These are phyloP conservation scores for Capronia coronata DNA, from an alignment of 2,329 filamentous ascomycete genomes.

Conservation along the genomic window DNA sequence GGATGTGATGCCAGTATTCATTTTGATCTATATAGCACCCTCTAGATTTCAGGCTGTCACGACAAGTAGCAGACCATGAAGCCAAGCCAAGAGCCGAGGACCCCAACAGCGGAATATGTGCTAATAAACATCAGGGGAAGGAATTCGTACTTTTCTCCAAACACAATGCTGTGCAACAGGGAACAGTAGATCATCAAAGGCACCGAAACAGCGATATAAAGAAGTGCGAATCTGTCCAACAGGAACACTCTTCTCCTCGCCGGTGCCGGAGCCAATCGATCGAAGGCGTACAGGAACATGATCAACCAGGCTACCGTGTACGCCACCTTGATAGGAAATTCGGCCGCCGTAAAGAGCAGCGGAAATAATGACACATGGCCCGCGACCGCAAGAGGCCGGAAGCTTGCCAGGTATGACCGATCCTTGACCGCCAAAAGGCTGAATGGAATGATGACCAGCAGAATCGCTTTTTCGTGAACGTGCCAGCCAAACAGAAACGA, in stretches of 20 bases:
- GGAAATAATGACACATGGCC: slow-evolving; percentile 95
- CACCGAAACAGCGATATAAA: slow-evolving; percentile 85
- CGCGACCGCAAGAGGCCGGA: slow-evolving; percentile 82
- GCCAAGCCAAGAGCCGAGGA: slow-evolving; percentile 89
- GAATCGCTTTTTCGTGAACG: slow-evolving; percentile 93
- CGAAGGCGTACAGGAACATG: slow-evolving; percentile 77
- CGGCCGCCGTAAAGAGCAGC: slow-evolving; percentile 80
- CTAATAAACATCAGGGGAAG: slow-evolving; percentile 95
- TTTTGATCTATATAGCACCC: not conserved
- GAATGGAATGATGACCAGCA: slow-evolving; percentile 92
- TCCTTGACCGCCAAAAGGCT: slow-evolving; percentile 86
- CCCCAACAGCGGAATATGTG: slow-evolving; percentile 88
- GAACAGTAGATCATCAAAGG: slow-evolving; percentile 87
- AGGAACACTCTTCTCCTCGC: slow-evolving; percentile 75
- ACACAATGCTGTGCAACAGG: slow-evolving; percentile 72
- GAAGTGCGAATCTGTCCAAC: slow-evolving; percentile 78
- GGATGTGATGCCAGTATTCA: not conserved
- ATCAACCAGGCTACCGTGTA: slow-evolving; percentile 93
- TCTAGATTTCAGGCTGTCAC: slow-evolving; percentile 27
- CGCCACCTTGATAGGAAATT: slow-evolving; percentile 88
- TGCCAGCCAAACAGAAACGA: slow-evolving; percentile 99
- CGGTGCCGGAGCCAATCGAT: slow-evolving; percentile 77
- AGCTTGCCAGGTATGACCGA: slow-evolving; percentile 82
- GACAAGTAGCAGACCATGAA: slow-evolving; percentile 88
- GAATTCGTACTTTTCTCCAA: slow-evolving; percentile 79